Percentiles rank a stretch among this genome's conserved stretches.
These are phyloP conservation scores for Hanseniaspora clermontiae DNA, from an alignment of 805 yeast species.

Conservation along the genomic window DNA sequence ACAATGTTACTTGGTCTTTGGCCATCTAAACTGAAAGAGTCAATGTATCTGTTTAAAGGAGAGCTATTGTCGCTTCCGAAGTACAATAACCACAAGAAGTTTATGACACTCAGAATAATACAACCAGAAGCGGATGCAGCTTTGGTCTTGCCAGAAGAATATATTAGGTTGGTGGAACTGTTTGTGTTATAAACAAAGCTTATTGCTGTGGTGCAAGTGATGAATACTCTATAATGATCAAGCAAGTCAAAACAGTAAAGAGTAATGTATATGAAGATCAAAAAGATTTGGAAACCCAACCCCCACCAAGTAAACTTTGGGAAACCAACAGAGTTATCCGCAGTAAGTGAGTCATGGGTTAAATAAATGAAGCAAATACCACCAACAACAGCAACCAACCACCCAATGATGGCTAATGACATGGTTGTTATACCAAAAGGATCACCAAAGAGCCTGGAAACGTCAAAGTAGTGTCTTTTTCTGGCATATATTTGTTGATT, in stretches of 20 bases:
- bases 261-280: conserved; percentile 38
- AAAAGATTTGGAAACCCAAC: conserved; percentile 58
- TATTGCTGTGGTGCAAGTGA: conserved; percentile 36
- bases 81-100: conserved; percentile 74
- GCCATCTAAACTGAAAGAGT: conserved; percentile 58
- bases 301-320: conserved; percentile 98
- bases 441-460: conserved; percentile 53
- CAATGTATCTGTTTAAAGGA: conserved; percentile 74
- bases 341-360: background rate
- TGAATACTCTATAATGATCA: conserved; percentile 50
- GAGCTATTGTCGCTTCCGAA: conserved; percentile 84
- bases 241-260: conserved; percentile 47
- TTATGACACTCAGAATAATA: conserved; percentile 66
- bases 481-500: conserved; percentile 8
- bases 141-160: conserved; percentile 47
- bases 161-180: conserved; percentile 68
- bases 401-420: conserved; percentile 59
- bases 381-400: conserved; percentile 85
- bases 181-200: conserved; percentile 79
- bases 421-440: conserved; percentile 81
- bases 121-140: conserved; percentile 92
- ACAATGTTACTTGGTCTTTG: conserved; percentile 30
- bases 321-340: conserved; percentile 35
- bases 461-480: conserved; percentile 23
- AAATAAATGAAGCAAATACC: conserved; percentile 39